Percentiles rank a stretch among this genome's conserved stretches.
phyloP scores from a whole-genome alignment of 2,329 filamentous ascomycete species.

The Cladobotryum protrusum region DNA sequence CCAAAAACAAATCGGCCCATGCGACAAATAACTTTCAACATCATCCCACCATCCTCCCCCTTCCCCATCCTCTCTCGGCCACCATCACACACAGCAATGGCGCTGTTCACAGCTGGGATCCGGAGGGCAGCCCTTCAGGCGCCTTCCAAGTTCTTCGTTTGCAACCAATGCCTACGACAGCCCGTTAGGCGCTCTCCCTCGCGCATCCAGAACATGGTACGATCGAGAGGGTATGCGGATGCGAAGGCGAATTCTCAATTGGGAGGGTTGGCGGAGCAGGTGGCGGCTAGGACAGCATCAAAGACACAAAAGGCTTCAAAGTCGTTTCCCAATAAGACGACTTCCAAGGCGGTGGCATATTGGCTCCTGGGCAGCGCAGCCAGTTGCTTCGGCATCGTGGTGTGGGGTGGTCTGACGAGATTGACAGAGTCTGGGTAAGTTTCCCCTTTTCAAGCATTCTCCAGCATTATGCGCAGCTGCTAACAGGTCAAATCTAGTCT shows the following conservation, averaged over 20 bases:
- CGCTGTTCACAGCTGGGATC: conserved; percentile 36
- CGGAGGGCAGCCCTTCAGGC: conserved; percentile 35
- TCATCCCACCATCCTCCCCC: conserved; percentile 6
- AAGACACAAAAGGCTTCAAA: conserved; percentile 25
- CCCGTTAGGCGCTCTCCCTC: conserved; percentile 28
- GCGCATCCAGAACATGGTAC: conserved; percentile 34
- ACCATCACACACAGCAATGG: conserved; percentile 27
- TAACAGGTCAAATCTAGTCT: conserved; percentile 49
- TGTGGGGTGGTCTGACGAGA: conserved; percentile 88
- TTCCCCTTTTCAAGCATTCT: background rate
- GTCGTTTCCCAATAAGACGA: conserved; percentile 56
- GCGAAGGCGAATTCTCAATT: conserved; percentile 25
- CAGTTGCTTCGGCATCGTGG: conserved; percentile 93
- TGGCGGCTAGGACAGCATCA: conserved; percentile 14
- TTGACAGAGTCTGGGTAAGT: conserved; percentile 90
- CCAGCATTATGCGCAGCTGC: background rate
- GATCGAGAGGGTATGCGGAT: conserved; percentile 33
- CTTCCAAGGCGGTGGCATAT: conserved; percentile 73
- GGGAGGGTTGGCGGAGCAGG: conserved; percentile 21
- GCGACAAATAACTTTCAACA: conserved; percentile 1
- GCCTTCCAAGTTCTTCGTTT: conserved; percentile 36
- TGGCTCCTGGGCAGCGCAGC: conserved; percentile 89
- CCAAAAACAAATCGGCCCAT: conserved; percentile 14
- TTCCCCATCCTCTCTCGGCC: background rate
- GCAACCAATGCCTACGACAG: conserved; percentile 43